A percentile compares a stretch with the other conserved stretches of the same genome.
Conservation (phyloP, 2,329 filamentous ascomycete genomes). For the Alternaria incomplexa region DNA sequence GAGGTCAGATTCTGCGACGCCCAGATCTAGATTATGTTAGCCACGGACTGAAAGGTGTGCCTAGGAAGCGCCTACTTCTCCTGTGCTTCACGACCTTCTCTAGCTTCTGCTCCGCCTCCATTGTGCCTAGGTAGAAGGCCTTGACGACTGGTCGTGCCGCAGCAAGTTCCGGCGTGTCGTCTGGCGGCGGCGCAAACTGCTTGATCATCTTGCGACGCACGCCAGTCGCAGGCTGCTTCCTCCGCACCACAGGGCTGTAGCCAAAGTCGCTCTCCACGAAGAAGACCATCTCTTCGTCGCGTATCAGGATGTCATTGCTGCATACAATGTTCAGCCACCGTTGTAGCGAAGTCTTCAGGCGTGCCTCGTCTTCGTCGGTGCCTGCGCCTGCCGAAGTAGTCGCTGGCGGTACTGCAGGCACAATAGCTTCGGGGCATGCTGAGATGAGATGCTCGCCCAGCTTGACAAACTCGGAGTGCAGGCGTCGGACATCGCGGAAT, state of each 20-base stretch:
- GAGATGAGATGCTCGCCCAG: constrained; percentile 96
- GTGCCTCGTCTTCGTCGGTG: constrained; percentile 91
- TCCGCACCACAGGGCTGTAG: constrained; percentile 92
- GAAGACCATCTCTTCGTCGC: constrained; percentile 95
- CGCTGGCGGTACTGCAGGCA: constrained; percentile 94
- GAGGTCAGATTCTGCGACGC: constrained; percentile 89
- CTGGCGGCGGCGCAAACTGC: constrained; percentile 95
- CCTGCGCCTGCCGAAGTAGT: constrained; percentile 92
- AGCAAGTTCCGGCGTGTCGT: constrained; percentile 93
- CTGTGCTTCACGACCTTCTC: constrained; percentile 92
- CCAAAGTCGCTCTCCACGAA: constrained; percentile 99
- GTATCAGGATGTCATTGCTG: constrained; percentile 87
- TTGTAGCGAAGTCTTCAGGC: constrained; percentile 89
- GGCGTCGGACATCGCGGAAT: constrained; percentile 93
- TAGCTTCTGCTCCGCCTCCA: constrained; percentile 97
- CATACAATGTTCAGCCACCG: constrained; percentile 95
- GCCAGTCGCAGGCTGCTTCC: constrained; percentile 95
- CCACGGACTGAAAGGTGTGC: background rate
- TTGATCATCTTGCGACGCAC: constrained; percentile 95
- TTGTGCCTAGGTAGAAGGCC: constrained; percentile 90
- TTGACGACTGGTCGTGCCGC: constrained; percentile 91
- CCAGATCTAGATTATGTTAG: constrained; percentile 70
- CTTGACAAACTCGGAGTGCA: constrained; percentile 95
- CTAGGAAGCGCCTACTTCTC: constrained; percentile 67
- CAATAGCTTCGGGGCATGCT: constrained; percentile 93